These are phyloP conservation scores for Mortierella sp. DNA, from an alignment of 371 early-diverging fungal genomes.

Conservation along the genomic window DNA sequence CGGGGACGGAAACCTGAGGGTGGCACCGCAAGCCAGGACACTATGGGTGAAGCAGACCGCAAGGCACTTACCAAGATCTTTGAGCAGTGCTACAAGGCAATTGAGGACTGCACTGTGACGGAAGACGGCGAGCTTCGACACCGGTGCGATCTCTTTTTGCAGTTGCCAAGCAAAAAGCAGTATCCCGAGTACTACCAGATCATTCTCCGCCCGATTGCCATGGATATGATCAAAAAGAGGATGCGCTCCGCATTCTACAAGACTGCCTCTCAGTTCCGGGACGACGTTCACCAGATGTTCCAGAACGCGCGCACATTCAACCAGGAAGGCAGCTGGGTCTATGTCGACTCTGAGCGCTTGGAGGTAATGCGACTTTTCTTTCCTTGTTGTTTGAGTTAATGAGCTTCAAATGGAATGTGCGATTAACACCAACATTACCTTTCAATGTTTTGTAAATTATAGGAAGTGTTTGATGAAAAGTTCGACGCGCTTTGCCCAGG, in stretches of 20 bases:
- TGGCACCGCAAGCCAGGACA: conserved; percentile 32
- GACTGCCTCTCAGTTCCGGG: conserved; percentile 65
- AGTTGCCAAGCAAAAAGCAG: conserved; percentile 79
- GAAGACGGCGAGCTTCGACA: conserved; percentile 68
- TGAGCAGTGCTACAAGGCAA: conserved; percentile 65
- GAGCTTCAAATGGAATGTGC: neutral
- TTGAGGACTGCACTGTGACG: conserved; percentile 67
- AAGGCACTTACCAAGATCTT: conserved; percentile 66
- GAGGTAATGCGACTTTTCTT: conserved; percentile 45
- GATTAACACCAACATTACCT: neutral
- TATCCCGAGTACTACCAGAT: conserved; percentile 91
- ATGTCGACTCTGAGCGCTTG: conserved; percentile 79
- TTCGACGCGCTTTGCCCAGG: conserved; percentile 63
- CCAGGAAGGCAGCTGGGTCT: conserved; percentile 84
- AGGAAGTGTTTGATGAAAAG: conserved; percentile 62
- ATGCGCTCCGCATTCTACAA: conserved; percentile 71
- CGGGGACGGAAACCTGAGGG: conserved; percentile 44
- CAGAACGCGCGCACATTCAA: conserved; percentile 86
- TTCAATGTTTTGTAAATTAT: neutral
- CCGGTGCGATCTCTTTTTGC: conserved; percentile 79
- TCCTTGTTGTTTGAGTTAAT: neutral
- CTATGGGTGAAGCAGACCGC: conserved; percentile 61
- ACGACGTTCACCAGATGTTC: conserved; percentile 83
- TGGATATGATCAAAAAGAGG: conserved; percentile 77
- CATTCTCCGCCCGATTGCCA: conserved; percentile 89